Percentiles rank a stretch among this genome's conserved stretches.
Evolutionary conservation across 2,329 filamentous ascomycete genomes (phyloP).

Genomic region (Aspergillus calidoustus): DNA sequence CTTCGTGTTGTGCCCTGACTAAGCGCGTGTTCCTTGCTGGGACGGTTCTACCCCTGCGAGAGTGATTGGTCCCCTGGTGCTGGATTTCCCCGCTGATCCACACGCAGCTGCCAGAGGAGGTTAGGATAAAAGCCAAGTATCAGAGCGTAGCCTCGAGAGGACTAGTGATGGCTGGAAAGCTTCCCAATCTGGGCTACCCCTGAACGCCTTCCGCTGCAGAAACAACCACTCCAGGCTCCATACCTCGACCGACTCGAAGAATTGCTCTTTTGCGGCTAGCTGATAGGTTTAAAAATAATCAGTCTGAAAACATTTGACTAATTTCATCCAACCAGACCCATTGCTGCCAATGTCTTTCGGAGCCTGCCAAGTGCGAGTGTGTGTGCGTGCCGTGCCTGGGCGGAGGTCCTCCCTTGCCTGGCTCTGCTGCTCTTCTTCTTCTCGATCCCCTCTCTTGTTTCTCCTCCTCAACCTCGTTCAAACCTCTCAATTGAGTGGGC

Average conservation of each 20-base stretch:
- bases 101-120: background rate
- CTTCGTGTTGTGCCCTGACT: background rate
- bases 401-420: background rate
- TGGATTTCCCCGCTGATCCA: background rate
- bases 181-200: constrained; percentile 7
- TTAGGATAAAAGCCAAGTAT: background rate
- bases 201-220: constrained; percentile 6
- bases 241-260: background rate
- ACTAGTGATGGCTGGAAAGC: background rate
- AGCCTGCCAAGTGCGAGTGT: background rate
- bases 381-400: background rate
- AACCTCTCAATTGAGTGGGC: constrained; percentile 22
- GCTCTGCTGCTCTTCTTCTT: constrained; percentile 8
- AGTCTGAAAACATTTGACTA: constrained; percentile 9
- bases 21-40: background rate
- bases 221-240: background rate
- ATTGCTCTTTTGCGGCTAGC: background rate
- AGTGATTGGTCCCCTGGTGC: background rate
- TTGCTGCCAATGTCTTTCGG: background rate
- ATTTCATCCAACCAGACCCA: constrained; percentile 10
- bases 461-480: constrained; percentile 11
- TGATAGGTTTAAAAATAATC: constrained; percentile 14
- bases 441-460: constrained; percentile 14
- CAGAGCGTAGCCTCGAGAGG: background rate
- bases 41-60: background rate